phyloP scores from a whole-genome alignment of 2,329 filamentous ascomycete species.

The Neospermospora avenae region DNA sequence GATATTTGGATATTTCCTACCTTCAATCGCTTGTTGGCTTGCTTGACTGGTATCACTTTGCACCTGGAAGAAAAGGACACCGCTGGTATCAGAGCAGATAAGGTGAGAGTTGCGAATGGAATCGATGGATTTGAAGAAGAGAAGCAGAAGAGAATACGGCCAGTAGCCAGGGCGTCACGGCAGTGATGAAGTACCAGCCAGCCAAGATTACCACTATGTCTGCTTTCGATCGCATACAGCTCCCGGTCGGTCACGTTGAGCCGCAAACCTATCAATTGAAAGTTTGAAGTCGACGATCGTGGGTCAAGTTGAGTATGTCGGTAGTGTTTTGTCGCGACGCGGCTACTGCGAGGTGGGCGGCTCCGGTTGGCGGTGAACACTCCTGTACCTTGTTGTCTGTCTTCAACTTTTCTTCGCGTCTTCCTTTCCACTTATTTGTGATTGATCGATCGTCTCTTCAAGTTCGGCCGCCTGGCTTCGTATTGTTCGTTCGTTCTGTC shows the following conservation, averaged over 20 bases:
- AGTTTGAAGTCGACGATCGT: conserved; percentile 3
- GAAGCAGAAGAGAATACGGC: neutral
- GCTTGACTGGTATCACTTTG: neutral
- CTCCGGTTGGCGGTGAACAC: neutral
- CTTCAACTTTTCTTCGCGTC: neutral
- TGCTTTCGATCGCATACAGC: neutral
- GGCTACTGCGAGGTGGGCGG: neutral
- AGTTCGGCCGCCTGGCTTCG: neutral
- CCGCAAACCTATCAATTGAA: neutral
- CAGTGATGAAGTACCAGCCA: neutral
- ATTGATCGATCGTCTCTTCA: neutral
- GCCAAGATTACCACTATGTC: conserved; percentile 3
- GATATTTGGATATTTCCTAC: neutral
- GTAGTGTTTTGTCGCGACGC: neutral
- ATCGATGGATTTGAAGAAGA: neutral
- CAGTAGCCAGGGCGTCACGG: neutral
- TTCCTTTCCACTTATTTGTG: neutral
- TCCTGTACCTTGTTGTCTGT: neutral
- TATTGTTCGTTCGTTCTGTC: neutral
- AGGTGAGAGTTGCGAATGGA: neutral
- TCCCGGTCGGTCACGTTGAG: neutral
- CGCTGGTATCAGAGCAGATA: neutral
- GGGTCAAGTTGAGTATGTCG: neutral
- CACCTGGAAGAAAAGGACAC: neutral
- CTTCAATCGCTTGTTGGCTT: neutral